Conservation (phyloP, 2,329 filamentous ascomycete species). For the Aureobasidium sp. region DNA sequence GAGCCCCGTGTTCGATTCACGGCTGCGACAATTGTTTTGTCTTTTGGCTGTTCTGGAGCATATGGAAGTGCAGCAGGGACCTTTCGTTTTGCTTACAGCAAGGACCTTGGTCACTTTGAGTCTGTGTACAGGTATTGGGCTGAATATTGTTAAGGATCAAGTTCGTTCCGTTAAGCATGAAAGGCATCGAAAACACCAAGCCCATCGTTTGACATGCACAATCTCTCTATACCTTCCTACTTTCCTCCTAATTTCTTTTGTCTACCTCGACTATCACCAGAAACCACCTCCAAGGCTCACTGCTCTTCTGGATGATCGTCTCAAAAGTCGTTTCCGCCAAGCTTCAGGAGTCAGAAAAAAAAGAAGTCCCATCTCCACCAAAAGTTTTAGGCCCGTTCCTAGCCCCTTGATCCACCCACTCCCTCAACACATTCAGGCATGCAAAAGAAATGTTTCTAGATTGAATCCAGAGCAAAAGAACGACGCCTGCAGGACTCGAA, state of each 20-base stretch:
- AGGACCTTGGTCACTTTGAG: too few relatives aligned
- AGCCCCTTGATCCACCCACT: neutral
- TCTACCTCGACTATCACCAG: too few relatives aligned
- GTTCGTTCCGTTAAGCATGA: too few relatives aligned
- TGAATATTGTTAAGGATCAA: too few relatives aligned
- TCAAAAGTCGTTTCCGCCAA: neutral
- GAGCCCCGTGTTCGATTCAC: slow-evolving; percentile 13
- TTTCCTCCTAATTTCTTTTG: too few relatives aligned
- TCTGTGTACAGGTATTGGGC: too few relatives aligned
- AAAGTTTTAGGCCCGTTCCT: neutral
- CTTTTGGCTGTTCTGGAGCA: too few relatives aligned
- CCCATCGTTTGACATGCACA: too few relatives aligned
- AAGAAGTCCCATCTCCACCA: too few relatives aligned
- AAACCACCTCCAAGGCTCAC: neutral
- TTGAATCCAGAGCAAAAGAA: neutral
- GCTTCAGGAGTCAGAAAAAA: neutral
- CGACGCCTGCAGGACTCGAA: slow-evolving; percentile 4
- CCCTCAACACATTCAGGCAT: neutral
- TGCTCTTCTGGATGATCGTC: neutral
- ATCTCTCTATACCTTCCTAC: too few relatives aligned
- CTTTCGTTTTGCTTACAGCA: neutral
- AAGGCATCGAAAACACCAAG: too few relatives aligned
- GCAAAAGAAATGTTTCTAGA: neutral
- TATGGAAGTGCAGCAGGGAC: too few relatives aligned
- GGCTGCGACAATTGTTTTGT: slow-evolving; percentile 10